A percentile compares a stretch with the other conserved stretches of the same genome.
Evolutionary conservation across 1,284 basidiomycete genomes (phyloP).

Genomic region (Tilletia indica): DNA sequence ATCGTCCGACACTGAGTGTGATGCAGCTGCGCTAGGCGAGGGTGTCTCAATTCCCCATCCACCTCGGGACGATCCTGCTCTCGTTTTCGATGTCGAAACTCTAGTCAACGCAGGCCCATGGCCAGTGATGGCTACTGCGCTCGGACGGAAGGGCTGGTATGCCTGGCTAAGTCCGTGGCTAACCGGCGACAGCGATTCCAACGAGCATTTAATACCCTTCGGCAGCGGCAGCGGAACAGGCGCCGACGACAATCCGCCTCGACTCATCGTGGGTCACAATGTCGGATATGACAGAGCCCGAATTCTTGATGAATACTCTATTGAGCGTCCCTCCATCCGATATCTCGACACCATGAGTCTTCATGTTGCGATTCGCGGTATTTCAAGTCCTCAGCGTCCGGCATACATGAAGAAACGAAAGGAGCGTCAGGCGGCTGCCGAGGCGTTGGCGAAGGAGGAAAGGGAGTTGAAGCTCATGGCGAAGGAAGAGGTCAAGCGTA

Average conservation of each 20-base stretch:
- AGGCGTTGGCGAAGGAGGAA: slow-evolving; percentile 47
- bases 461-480: slow-evolving; percentile 53
- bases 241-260: slow-evolving; percentile 54
- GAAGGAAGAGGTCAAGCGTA: slow-evolving; percentile 45
- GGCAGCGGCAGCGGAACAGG: slow-evolving; percentile 48
- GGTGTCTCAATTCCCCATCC: slow-evolving; percentile 55
- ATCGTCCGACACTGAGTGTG: slow-evolving; percentile 30
- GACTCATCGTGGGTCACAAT: slow-evolving; percentile 87
- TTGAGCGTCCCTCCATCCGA: slow-evolving; percentile 70
- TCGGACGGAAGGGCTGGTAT: slow-evolving; percentile 82
- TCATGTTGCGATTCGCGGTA: slow-evolving; percentile 89
- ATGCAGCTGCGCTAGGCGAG: slow-evolving; percentile 30
- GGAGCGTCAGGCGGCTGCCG: slow-evolving; percentile 56
- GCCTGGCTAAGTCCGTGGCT: slow-evolving; percentile 94
- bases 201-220: slow-evolving; percentile 74
- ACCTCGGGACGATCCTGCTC: slow-evolving; percentile 66
- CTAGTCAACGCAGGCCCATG: slow-evolving; percentile 78
- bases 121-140: slow-evolving; percentile 86
- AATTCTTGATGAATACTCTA: slow-evolving; percentile 77
- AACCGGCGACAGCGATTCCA: slow-evolving; percentile 65
- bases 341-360: slow-evolving; percentile 94
- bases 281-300: slow-evolving; percentile 89
- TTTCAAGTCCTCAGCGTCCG: slow-evolving; percentile 89
- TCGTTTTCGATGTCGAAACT: slow-evolving; percentile 93
- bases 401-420: slow-evolving; percentile 85